Percentiles rank a stretch among this genome's conserved stretches.
phyloP scores from a whole-genome alignment of 208 protist genomes.

The Herpetomonas tarakana region DNA sequence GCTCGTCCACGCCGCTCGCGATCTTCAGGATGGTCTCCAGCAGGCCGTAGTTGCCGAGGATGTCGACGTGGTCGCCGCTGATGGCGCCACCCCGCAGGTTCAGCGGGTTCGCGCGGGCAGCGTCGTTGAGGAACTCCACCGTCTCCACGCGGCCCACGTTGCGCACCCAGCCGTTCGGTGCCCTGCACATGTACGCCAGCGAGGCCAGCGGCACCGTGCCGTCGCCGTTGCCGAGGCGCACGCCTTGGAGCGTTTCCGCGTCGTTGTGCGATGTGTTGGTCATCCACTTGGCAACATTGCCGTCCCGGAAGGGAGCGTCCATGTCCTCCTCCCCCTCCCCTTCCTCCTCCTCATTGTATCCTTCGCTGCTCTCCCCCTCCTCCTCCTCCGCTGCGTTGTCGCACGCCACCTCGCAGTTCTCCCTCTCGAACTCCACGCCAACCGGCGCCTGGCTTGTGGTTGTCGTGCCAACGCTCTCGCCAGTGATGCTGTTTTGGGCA shows the following conservation, averaged over 20 bases:
- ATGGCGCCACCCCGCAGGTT: conserved; percentile 52
- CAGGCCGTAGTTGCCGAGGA: conserved; percentile 83
- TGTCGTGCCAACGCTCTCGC: not conserved
- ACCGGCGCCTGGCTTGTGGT: not conserved
- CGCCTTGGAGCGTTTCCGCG: conserved; percentile 37
- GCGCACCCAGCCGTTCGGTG: conserved; percentile 77
- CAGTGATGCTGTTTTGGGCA: not conserved
- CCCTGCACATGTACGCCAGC: conserved; percentile 90
- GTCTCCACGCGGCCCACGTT: conserved; percentile 84
- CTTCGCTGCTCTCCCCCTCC: not conserved
- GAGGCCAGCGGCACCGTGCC: conserved; percentile 89
- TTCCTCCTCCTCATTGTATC: conserved; percentile 10
- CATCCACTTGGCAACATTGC: conserved; percentile 16
- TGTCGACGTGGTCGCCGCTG: conserved; percentile 88
- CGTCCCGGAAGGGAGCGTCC: not conserved
- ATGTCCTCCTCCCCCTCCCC: conserved; percentile 11
- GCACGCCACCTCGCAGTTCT: not conserved
- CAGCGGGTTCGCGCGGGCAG: conserved; percentile 21
- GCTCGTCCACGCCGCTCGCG: conserved; percentile 55
- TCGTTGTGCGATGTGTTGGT: conserved; percentile 33
- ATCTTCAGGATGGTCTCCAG: conserved; percentile 78
- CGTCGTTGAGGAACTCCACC: conserved; percentile 66
- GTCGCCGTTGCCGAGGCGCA: conserved; percentile 77
- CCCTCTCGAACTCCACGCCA: not conserved
- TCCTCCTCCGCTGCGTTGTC: conserved; percentile 5